Evolutionary conservation across 495 filamentous ascomycete species (phyloP).

Genomic region (Glarea lozoyensis): DNA sequence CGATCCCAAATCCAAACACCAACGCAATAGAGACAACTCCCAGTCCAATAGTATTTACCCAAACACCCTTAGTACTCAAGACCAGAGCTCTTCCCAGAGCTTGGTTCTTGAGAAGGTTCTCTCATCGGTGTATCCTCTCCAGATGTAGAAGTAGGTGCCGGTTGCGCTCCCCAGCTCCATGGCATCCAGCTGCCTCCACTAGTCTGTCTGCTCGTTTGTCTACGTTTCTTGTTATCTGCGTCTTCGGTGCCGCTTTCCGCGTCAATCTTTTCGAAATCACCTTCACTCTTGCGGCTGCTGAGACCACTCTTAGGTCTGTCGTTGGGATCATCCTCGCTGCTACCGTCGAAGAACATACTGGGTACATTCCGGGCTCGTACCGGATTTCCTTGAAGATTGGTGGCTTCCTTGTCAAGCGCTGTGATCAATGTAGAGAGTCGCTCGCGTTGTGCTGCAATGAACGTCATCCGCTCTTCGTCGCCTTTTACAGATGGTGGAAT

Average conservation of each 20-base stretch:
- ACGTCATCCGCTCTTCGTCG: constrained; percentile 57
- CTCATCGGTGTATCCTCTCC: too few relatives aligned
- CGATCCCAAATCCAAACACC: too few relatives aligned
- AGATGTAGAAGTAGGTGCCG: too few relatives aligned
- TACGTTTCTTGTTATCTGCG: constrained; percentile 28
- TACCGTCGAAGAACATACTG: constrained; percentile 17
- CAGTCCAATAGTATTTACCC: too few relatives aligned
- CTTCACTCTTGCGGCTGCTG: constrained; percentile 27
- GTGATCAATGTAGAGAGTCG: constrained; percentile 59
- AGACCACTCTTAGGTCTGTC: constrained; percentile 34
- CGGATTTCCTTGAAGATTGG: constrained; percentile 14
- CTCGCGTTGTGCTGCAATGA: constrained; percentile 66
- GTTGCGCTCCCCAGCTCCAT: constrained; percentile 42
- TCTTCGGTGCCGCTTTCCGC: constrained; percentile 50
- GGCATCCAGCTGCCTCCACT: constrained; percentile 46
- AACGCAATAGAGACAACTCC: too few relatives aligned
- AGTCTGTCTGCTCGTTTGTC: constrained; percentile 9
- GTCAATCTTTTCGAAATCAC: constrained; percentile 80
- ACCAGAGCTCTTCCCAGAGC: too few relatives aligned
- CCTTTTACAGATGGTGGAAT: constrained; percentile 56
- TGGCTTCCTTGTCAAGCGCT: constrained; percentile 67
- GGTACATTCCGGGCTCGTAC: constrained; percentile 3
- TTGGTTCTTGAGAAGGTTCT: too few relatives aligned
- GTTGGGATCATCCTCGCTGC: constrained; percentile 12
- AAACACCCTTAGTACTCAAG: too few relatives aligned